Evolutionary conservation across 306 rosid genomes (phyloP).

Genomic region (Malus asiatica): DNA sequence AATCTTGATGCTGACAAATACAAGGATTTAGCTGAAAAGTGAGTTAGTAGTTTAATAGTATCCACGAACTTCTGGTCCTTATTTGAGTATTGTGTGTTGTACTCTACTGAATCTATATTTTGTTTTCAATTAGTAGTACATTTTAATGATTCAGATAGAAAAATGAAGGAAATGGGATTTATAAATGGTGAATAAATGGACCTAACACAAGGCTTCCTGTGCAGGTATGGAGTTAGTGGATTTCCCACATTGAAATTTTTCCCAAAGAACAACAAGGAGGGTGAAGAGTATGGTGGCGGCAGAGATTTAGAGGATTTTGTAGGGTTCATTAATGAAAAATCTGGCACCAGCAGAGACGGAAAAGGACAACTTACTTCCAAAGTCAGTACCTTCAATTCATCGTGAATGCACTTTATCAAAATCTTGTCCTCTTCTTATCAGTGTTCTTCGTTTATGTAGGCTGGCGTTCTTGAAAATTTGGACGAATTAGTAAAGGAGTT

Average conservation of each 20-base stretch:
- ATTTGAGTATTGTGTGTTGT: neutral
- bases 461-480: conserved; percentile 54
- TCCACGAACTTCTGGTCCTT: neutral
- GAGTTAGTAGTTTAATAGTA: conserved; percentile 21
- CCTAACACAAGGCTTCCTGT: conserved; percentile 16
- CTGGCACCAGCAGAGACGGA: conserved; percentile 72
- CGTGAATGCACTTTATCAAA: neutral
- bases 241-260: conserved; percentile 80
- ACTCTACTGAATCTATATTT: neutral
- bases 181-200: neutral
- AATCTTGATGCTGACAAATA: conserved; percentile 65
- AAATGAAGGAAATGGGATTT: neutral
- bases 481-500: conserved; percentile 65
- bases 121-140: neutral
- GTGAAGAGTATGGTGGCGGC: conserved; percentile 73
- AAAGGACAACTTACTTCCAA: conserved; percentile 65
- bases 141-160: neutral
- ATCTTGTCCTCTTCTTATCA: conserved; percentile 1
- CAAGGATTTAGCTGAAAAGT: conserved; percentile 77
- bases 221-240: conserved; percentile 73
- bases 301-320: conserved; percentile 75
- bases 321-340: conserved; percentile 59
- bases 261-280: conserved; percentile 67
- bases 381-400: conserved; percentile 29
- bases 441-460: conserved; percentile 38